A percentile compares a stretch with the other conserved stretches of the same genome.
Evolutionary conservation across 495 filamentous ascomycete genomes (phyloP).

Genomic region (Daldinia concentrica): DNA sequence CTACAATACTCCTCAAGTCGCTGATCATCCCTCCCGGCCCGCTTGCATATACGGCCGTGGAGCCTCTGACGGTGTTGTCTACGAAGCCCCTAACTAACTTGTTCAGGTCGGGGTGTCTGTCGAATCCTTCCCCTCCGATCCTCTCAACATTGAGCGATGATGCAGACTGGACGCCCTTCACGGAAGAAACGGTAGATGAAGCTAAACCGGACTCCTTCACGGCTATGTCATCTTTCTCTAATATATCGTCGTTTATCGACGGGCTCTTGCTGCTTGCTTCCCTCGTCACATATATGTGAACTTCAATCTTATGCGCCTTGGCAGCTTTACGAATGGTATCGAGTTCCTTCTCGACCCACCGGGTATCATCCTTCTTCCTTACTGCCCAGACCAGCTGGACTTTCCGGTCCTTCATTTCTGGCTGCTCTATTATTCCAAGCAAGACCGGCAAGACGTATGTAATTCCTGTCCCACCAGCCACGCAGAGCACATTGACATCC

Average conservation of each 20-base stretch:
- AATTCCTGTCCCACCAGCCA: conserved; percentile 73
- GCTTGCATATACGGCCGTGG: conserved; percentile 67
- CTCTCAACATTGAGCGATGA: conserved; percentile 38
- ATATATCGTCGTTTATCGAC: conserved; percentile 42
- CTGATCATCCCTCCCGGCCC: conserved; percentile 69
- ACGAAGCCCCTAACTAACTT: conserved; percentile 52
- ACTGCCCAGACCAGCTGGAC: conserved; percentile 72
- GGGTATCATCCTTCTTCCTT: conserved; percentile 60
- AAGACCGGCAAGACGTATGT: conserved; percentile 69
- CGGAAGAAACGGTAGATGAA: conserved; percentile 21
- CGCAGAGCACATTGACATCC: conserved; percentile 64
- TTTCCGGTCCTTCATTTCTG: conserved; percentile 44
- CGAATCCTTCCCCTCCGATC: conserved; percentile 36
- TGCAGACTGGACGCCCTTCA: conserved; percentile 28
- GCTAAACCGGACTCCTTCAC: conserved; percentile 16
- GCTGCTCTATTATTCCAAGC: conserved; percentile 52
- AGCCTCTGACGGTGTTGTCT: conserved; percentile 50
- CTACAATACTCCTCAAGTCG: conserved; percentile 64
- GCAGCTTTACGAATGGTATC: conserved; percentile 53
- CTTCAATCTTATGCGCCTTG: conserved; percentile 51
- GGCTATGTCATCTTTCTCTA: conserved; percentile 27
- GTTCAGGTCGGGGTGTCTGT: conserved; percentile 49
- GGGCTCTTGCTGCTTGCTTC: conserved; percentile 45
- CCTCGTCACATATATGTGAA: conserved; percentile 68
- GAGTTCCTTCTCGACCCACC: conserved; percentile 68